Base-by-base conservation (phyloP, 441 rosid species). In the Theobroma grandiflorum region DNA sequence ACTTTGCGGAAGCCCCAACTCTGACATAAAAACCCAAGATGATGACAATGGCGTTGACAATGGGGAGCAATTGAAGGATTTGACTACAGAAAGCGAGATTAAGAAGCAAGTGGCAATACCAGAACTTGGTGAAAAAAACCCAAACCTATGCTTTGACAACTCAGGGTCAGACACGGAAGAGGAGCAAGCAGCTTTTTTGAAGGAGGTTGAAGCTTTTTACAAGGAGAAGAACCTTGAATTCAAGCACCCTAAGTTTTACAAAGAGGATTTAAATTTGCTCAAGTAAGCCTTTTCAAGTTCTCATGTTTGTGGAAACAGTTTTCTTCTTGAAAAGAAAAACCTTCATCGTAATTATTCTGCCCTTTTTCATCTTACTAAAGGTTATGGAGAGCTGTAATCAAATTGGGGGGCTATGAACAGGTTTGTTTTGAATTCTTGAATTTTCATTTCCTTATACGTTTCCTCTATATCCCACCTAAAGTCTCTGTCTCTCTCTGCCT, bases 381-480 rank as follows among this genome's bases (percentile, higher is more conserved):
- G 84, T 82, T 92, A 74, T 92, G 93, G 91, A 86, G 91, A 80
- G 89, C 90, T 37, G 95, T 92, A 78, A 85, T 90, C 85, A 89
- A 90, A 82, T 86, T 90, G 12, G 94, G 95, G 58, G 95, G 94
- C 78, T 92, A 92, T 82, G 94, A 92, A 71, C 91, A 87, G 94
- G 95, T 92, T 82, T 55, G 83, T 38, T 65, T 74, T 50, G 15
- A 47, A 45, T 20, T 66, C 31, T 16, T 15, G 43, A 15, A 33
- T 20, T 71, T 43, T n/a, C 20, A 6, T 37, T 73, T 35, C 14
- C 20, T 63, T 15, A 15, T 9, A 35, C 59, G 26, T 47, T 42
- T 38, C 20, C 45, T 0, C 31, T 26, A 26, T 35, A 16, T 47
- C 65, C 7, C n/a, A 10, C 55, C 16, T 66, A 43, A 12, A 4